Percentiles rank a stretch among this genome's conserved stretches.
Conservation (phyloP, 371 early-diverging fungal species). For the Mortierella sp. region DNA sequence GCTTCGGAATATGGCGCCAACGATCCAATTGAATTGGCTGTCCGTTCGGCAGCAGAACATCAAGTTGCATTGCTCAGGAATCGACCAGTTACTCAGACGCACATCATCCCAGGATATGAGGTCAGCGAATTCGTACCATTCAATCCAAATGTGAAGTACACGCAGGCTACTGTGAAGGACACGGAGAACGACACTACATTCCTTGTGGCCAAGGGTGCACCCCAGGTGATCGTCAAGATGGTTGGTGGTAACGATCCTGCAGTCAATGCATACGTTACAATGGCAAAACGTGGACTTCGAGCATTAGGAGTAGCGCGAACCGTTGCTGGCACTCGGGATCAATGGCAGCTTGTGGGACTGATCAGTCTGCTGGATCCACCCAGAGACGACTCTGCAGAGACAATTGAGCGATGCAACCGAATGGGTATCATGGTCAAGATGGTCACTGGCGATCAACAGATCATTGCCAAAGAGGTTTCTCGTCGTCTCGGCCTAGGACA, state of each 20-base stretch:
- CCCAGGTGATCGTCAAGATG: constrained; percentile 84
- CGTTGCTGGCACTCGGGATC: constrained; percentile 70
- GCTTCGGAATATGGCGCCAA: constrained; percentile 89
- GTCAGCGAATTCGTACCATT: constrained; percentile 84
- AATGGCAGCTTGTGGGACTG: constrained; percentile 72
- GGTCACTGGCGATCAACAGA: constrained; percentile 86
- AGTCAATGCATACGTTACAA: constrained; percentile 68
- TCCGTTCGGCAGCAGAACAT: constrained; percentile 80
- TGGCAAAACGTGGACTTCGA: constrained; percentile 84
- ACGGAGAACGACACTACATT: constrained; percentile 73
- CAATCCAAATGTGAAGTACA: constrained; percentile 86
- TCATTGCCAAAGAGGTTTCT: constrained; percentile 86
- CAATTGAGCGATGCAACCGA: constrained; percentile 70
- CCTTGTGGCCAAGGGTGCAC: constrained; percentile 89
- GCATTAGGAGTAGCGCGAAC: constrained; percentile 92
- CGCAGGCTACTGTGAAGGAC: constrained; percentile 82
- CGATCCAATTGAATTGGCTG: constrained; percentile 89
- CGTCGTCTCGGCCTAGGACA: constrained; percentile 74
- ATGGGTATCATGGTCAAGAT: constrained; percentile 82
- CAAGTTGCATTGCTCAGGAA: constrained; percentile 64
- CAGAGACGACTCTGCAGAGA: constrained; percentile 78
- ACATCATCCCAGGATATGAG: constrained; percentile 80
- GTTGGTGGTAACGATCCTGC: constrained; percentile 84
- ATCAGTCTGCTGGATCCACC: constrained; percentile 90
- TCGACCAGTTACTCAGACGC: constrained; percentile 61